Conservation (phyloP, 139 green algal genomes). For the Pleodorina starrii region DNA sequence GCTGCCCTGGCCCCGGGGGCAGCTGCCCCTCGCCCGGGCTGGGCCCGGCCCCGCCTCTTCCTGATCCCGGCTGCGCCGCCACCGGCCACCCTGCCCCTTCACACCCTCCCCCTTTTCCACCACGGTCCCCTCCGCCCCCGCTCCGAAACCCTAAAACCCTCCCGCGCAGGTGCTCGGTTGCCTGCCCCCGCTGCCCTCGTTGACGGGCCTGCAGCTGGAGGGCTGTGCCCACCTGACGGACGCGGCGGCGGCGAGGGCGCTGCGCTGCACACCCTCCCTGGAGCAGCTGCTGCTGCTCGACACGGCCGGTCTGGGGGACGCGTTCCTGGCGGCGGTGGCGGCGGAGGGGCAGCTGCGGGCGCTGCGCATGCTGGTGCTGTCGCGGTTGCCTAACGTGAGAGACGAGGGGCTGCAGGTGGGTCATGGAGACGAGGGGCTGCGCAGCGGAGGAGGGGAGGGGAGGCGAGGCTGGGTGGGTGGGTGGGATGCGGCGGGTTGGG, state of each 20-base stretch:
- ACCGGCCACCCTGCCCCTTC: too few relatives aligned
- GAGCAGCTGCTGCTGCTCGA: slow-evolving; percentile 14
- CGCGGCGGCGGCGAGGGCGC: background rate
- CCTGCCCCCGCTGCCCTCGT: slow-evolving; percentile 19
- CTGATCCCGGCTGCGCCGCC: too few relatives aligned
- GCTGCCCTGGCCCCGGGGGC: too few relatives aligned
- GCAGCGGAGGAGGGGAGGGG: too few relatives aligned
- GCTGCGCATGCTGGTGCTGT: slow-evolving; percentile 6
- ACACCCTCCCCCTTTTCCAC: too few relatives aligned
- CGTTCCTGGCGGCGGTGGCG: background rate
- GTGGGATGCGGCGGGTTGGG: too few relatives aligned
- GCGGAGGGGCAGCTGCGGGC: background rate
- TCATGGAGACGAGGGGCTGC: too few relatives aligned
- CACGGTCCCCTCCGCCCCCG: too few relatives aligned
- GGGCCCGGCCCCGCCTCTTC: too few relatives aligned
- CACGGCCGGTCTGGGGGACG: background rate
- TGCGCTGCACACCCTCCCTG: background rate
- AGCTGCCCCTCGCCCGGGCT: too few relatives aligned
- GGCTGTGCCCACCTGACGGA: background rate
- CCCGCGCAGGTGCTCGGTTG: background rate
- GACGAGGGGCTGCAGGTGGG: slow-evolving; percentile 37
- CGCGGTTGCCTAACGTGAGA: background rate
- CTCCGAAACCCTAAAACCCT: too few relatives aligned
- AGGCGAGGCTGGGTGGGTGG: too few relatives aligned
- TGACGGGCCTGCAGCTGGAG: slow-evolving; percentile 33